Percentiles rank a stretch among this genome's conserved stretches.
These are phyloP conservation scores for Xylariaceae sp. DNA, from an alignment of 2,329 filamentous ascomycete species.

Conservation along the genomic window DNA sequence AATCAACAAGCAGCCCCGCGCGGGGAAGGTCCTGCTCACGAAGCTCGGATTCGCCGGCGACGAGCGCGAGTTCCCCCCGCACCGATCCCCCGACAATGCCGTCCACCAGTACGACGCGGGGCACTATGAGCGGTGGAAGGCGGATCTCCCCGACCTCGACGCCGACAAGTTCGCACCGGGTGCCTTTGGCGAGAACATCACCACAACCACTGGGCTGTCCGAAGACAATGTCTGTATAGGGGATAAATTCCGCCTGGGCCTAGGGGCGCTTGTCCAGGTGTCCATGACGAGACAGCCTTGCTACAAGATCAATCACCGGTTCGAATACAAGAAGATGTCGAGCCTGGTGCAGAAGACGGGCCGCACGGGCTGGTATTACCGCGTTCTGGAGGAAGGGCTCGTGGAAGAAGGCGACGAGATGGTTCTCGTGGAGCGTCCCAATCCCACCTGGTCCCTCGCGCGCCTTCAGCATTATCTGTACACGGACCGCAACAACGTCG, in stretches of 20 bases:
- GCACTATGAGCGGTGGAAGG: constrained; percentile 52
- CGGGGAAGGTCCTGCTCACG: constrained; percentile 40
- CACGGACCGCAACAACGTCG: constrained; percentile 43
- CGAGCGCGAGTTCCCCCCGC: constrained; percentile 53
- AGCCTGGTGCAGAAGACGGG: constrained; percentile 48
- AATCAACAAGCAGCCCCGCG: constrained; percentile 47
- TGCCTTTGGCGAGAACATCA: constrained; percentile 59
- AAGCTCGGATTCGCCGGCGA: constrained; percentile 51
- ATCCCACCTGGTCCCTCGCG: constrained; percentile 56
- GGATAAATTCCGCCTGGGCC: constrained; percentile 50
- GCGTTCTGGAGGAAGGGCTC: constrained; percentile 49
- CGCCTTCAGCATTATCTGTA: constrained; percentile 56
- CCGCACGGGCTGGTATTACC: constrained; percentile 60
- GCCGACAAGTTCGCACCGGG: constrained; percentile 50
- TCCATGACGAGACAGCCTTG: constrained; percentile 57
- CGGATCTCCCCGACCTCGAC: constrained; percentile 44
- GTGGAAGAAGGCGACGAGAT: constrained; percentile 52
- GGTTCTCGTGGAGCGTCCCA: constrained; percentile 45
- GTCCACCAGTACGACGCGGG: constrained; percentile 52
- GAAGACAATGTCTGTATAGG: constrained; percentile 61
- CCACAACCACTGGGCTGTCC: constrained; percentile 47
- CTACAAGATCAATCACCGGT: constrained; percentile 64
- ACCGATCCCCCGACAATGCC: constrained; percentile 58
- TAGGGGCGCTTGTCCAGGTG: constrained; percentile 51
- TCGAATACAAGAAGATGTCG: constrained; percentile 56